Percentiles rank a stretch among this genome's conserved stretches.
phyloP scores from a whole-genome alignment of 768 basidiomycete species.

The Lentinula edodes region DNA sequence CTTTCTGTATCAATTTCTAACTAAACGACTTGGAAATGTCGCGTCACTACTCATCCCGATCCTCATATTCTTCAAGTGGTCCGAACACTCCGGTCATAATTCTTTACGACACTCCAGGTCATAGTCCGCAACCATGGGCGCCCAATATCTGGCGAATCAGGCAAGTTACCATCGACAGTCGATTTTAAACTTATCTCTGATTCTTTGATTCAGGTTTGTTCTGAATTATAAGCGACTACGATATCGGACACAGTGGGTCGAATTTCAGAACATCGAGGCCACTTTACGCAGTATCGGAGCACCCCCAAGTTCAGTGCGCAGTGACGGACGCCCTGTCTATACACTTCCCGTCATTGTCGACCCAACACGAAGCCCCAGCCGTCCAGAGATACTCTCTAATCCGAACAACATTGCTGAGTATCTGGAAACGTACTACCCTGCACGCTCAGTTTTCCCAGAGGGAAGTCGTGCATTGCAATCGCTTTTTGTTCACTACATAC shows the following conservation, averaged over 20 bases:
- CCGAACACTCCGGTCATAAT: slow-evolving; percentile 31
- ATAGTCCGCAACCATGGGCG: slow-evolving; percentile 64
- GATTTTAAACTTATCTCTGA: not conserved
- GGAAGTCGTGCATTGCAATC: slow-evolving; percentile 63
- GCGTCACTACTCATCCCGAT: not conserved
- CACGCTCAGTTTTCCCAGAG: slow-evolving; percentile 66
- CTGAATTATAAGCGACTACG: slow-evolving; percentile 71
- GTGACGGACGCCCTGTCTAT: slow-evolving; percentile 59
- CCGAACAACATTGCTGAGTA: slow-evolving; percentile 65
- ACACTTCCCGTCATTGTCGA: slow-evolving; percentile 69
- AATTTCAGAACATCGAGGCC: slow-evolving; percentile 62
- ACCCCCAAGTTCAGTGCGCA: slow-evolving; percentile 45
- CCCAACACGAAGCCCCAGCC: slow-evolving; percentile 37
- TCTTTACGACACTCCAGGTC: slow-evolving; percentile 63
- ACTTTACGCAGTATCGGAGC: slow-evolving; percentile 56
- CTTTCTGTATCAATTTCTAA: not conserved
- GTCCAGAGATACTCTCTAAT: slow-evolving; percentile 53
- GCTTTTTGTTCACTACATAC: slow-evolving; percentile 66
- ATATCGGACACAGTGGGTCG: slow-evolving; percentile 67
- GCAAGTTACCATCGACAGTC: slow-evolving; percentile 22
- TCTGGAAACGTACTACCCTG: slow-evolving; percentile 63
- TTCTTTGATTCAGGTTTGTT: slow-evolving; percentile 43
- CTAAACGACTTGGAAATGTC: not conserved
- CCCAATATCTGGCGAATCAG: slow-evolving; percentile 73
- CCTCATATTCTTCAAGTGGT: not conserved